Base-by-base conservation (phyloP, 1,139 yeast species). In the Geotrichum australiense region DNA sequence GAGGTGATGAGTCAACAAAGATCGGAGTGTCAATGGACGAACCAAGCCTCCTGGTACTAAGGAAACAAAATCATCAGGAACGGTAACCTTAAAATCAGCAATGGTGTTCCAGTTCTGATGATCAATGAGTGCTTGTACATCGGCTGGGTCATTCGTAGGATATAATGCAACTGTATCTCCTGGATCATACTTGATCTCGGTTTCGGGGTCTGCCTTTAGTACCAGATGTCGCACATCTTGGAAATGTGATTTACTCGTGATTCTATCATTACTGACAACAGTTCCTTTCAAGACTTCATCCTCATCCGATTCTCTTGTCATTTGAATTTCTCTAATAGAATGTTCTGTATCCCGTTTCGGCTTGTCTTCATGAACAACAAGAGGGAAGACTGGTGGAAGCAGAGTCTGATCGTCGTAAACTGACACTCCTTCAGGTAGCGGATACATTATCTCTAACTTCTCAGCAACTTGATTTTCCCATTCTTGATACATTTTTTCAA, bases 161-260 rank as follows among this genome's bases (percentile, higher is more conserved):
- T 80, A 86, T 18, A 91, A 57, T 0, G 83, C 78, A 1, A 81
- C 63, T 0, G 93, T 78, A 54, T 91, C 97, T 3, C 97, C 98
- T 0, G 95, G 89, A 2, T 56, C 48, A 0, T 55, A 44, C 3
- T 71, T 47, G 1, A 40, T 12, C 2, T 31, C 46, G 7, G 19
- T 18, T 6, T 48, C 54, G 5, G 40, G 10, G 37, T 53, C 36
- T n/a, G 51, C 24, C 3, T 63, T 55, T n/a, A 87, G 64, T 0
- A 63, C 59, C 12, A 89, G 59, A 46, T 74, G 78, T 30, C 96
- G 70, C 1, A 91, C 94, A 56, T 93, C 98, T 60, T 91, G 97
- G 62, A 85, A 87, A 64, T 93, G 97, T 43, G 76, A 80, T 0
- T 52, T 46, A 0, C 74, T 61, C 0, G 96, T 89, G 11, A 89